phyloP scores from a whole-genome alignment of 192 early-diverging fungal species.

The Coemansia javaensis region DNA sequence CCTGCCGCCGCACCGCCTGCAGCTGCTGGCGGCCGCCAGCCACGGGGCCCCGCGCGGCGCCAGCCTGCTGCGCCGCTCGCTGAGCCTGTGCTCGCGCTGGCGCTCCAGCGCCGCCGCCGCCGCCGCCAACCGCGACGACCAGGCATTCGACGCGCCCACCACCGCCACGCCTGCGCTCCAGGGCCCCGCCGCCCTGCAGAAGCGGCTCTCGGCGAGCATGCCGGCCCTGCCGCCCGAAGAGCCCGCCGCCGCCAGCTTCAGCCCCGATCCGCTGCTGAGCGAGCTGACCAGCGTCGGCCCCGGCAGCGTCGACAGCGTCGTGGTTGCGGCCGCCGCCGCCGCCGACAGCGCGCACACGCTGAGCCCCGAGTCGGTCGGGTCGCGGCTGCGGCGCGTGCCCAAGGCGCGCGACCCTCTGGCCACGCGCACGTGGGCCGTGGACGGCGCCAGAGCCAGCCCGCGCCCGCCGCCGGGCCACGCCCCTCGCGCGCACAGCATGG shows the following conservation, averaged over 20 bases:
- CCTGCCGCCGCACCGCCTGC: conserved; percentile 41
- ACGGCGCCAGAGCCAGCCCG: not conserved
- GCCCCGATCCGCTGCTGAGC: conserved; percentile 16
- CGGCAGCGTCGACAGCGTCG: conserved; percentile 32
- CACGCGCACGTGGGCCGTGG: not conserved
- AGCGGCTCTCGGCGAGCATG: conserved; percentile 32
- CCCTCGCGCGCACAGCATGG: not conserved
- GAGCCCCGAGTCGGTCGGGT: conserved; percentile 40
- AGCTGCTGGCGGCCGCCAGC: conserved; percentile 24
- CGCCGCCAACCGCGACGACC: conserved; percentile 7
- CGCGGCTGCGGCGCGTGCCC: conserved; percentile 34
- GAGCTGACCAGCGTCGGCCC: conserved; percentile 33
- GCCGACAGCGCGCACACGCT: conserved; percentile 32
- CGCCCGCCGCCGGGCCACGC: not conserved
- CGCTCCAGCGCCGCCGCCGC: not conserved
- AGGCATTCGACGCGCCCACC: conserved; percentile 35
- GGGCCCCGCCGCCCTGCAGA: not conserved
- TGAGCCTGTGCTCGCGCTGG: conserved; percentile 9
- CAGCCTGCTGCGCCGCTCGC: conserved; percentile 7
- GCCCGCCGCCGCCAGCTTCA: not conserved
- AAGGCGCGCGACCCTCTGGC: conserved; percentile 28
- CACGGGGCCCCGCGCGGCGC: conserved; percentile 1
- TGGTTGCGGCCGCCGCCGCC: conserved; percentile 31
- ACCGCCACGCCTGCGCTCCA: conserved; percentile 3
- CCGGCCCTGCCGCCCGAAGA: conserved; percentile 9